Evolutionary conservation across 208 protist genomes (phyloP), one percentile per base, ranked within the genome.

Genomic region (Spironucleus salmonicida): DNA sequence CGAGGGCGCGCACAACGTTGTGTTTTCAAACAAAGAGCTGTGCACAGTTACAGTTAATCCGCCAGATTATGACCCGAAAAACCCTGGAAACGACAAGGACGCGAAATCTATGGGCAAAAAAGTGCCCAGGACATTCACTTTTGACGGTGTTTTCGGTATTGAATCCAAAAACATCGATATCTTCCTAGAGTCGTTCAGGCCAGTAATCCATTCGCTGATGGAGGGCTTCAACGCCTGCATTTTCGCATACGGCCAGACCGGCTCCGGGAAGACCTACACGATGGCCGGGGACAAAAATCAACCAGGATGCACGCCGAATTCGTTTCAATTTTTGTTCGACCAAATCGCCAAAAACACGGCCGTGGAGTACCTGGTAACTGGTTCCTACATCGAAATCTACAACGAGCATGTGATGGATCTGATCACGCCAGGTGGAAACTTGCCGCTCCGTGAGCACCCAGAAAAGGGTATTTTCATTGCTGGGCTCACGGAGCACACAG

Each of bases 381-480:
- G 41, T 11, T 78, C 78, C 1, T 83, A 81, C 11, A 9, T 82
- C 19, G 81, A 83, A 32, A 82, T 83, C n/a, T 83, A 83, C 39
- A 83, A 83, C 42, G 79, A 83, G 30, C 26, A 82, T n/a, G 27
- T 83, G 27, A 30, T 30, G 4, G 80, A 83, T 59, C 42, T 83
- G 39, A 42, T 83, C 0, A 32, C 39, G 13, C 0, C 39, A 34
- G 29, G 34, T 40, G 42, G 81, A 38, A 76, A 64, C 1, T 30
- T 41, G 0, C 13, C 26, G 26, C 13, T 77, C 1, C 59, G 38
- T 9, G 0, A 59, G 26, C 30, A 45, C 9, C 15, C n/a, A 27
- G 66, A 74, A 27, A 66, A 11, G 35, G 59, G 27, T 49, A 27
- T 61, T n/a, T 76, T 41, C 41, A 71, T 80, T 2, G 53, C 76